These are phyloP conservation scores for Acorus gramineus DNA, from an alignment of 106 monocot species.

Conservation along the genomic window DNA sequence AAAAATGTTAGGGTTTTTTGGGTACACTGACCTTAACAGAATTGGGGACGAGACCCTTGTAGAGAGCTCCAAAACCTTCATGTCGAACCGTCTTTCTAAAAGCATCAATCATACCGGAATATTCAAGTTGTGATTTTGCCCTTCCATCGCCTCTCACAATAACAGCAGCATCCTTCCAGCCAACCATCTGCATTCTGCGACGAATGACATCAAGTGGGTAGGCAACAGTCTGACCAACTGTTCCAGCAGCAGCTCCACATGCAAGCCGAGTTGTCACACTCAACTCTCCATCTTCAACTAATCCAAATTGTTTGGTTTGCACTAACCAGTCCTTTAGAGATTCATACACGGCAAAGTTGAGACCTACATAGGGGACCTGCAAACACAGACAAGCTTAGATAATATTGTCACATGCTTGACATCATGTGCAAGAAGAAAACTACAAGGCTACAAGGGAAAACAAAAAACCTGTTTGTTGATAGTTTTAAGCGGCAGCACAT, in stretches of 20 bases:
- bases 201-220: constrained; percentile 88
- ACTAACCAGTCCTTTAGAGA: constrained; percentile 78
- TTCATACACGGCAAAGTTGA: constrained; percentile 84
- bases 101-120: constrained; percentile 83
- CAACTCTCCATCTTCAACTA: constrained; percentile 50
- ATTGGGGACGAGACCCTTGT: constrained; percentile 85
- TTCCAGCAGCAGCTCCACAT: constrained; percentile 79
- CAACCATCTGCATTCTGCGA: constrained; percentile 88
- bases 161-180: constrained; percentile 74
- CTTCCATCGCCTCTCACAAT: constrained; percentile 44
- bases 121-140: constrained; percentile 35
- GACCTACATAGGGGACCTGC: constrained; percentile 85
- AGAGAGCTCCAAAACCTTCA: constrained; percentile 75
- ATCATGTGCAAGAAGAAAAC: background rate
- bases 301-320: constrained; percentile 41
- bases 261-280: constrained; percentile 46
- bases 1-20: too few relatives aligned
- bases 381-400: background rate
- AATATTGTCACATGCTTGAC: too few relatives aligned
- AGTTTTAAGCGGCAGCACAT: too few relatives aligned
- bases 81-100: constrained; percentile 69
- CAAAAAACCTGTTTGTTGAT: too few relatives aligned
- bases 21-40: constrained; percentile 60
- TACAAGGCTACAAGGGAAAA: background rate
- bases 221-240: constrained; percentile 76